These are phyloP conservation scores for Eucalyptus virginea DNA, from an alignment of 345 rosid genomes.

Conservation along the genomic window DNA sequence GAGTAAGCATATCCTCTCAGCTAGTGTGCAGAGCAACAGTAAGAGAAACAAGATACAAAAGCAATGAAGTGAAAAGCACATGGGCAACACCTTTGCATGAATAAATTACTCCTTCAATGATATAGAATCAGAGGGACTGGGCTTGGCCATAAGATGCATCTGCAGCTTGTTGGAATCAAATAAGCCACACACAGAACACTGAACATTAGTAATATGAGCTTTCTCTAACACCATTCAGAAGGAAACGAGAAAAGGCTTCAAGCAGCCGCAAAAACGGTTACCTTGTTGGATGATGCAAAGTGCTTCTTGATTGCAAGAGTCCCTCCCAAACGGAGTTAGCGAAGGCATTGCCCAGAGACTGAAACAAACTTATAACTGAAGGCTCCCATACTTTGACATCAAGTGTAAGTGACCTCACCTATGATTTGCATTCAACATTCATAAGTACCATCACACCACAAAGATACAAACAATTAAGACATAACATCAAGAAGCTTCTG, in stretches of 20 bases:
- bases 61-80: not conserved
- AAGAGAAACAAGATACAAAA: not conserved
- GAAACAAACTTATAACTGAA: slow-evolving; percentile 90
- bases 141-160: slow-evolving; percentile 47
- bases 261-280: slow-evolving; percentile 3
- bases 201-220: not conserved
- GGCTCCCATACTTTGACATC: slow-evolving; percentile 99
- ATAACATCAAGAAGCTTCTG: not conserved
- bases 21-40: not conserved
- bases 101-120: slow-evolving; percentile 93
- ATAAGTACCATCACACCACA: not conserved
- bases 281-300: slow-evolving; percentile 57
- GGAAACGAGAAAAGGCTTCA: not conserved
- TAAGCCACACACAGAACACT: slow-evolving; percentile 20
- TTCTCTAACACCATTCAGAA: not conserved
- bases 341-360: slow-evolving; percentile 83
- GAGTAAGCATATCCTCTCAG: not conserved
- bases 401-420: slow-evolving; percentile 97
- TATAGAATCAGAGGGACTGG: slow-evolving; percentile 63
- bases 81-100: slow-evolving; percentile 68
- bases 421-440: not conserved
- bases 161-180: slow-evolving; percentile 52
- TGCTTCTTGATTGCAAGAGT: slow-evolving; percentile 69
- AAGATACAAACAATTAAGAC: not conserved
- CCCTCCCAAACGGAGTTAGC: slow-evolving; percentile 99